These are phyloP conservation scores for Phoma sp. DNA, from an alignment of 2,329 filamentous ascomycete genomes.

Conservation along the genomic window DNA sequence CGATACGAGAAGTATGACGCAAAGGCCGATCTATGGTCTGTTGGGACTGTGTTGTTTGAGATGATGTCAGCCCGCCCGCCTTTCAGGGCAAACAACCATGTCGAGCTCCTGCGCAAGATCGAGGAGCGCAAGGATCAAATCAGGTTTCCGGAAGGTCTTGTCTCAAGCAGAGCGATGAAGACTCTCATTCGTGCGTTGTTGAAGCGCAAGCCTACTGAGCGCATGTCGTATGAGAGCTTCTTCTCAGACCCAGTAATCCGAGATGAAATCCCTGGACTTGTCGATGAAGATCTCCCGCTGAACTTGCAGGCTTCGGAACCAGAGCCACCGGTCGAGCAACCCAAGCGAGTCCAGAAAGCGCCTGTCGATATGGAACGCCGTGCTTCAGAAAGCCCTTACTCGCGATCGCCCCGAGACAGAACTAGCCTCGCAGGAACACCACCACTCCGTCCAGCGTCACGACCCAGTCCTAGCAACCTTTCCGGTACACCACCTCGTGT, in stretches of 20 bases:
- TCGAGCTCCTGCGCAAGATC: slow-evolving; percentile 91
- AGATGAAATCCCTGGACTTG: slow-evolving; percentile 78
- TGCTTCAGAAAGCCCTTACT: slow-evolving; percentile 39
- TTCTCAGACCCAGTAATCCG: slow-evolving; percentile 78
- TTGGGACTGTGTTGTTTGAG: slow-evolving; percentile 93
- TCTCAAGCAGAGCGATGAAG: slow-evolving; percentile 79
- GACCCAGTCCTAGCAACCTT: slow-evolving; percentile 38
- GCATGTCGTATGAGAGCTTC: slow-evolving; percentile 85
- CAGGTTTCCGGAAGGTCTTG: slow-evolving; percentile 76
- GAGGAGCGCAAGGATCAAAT: slow-evolving; percentile 88
- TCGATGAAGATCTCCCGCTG: slow-evolving; percentile 73
- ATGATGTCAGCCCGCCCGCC: slow-evolving; percentile 92
- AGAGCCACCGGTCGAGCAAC: slow-evolving; percentile 33
- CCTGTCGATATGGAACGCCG: slow-evolving; percentile 38
- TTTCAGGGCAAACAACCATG: slow-evolving; percentile 91
- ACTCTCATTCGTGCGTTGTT: slow-evolving; percentile 79
- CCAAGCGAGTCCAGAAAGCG: slow-evolving; percentile 39
- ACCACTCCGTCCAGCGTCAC: slow-evolving; percentile 44
- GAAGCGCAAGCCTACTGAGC: slow-evolving; percentile 84
- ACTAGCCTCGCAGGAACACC: slow-evolving; percentile 39
- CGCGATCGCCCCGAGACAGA: slow-evolving; percentile 43
- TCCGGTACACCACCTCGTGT: slow-evolving; percentile 36
- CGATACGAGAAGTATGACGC: slow-evolving; percentile 97
- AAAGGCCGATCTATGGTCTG: slow-evolving; percentile 96
- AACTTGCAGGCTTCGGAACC: slow-evolving; percentile 36